phyloP scores from a whole-genome alignment of 495 filamentous ascomycete genomes.

The Podospora anserina region DNA sequence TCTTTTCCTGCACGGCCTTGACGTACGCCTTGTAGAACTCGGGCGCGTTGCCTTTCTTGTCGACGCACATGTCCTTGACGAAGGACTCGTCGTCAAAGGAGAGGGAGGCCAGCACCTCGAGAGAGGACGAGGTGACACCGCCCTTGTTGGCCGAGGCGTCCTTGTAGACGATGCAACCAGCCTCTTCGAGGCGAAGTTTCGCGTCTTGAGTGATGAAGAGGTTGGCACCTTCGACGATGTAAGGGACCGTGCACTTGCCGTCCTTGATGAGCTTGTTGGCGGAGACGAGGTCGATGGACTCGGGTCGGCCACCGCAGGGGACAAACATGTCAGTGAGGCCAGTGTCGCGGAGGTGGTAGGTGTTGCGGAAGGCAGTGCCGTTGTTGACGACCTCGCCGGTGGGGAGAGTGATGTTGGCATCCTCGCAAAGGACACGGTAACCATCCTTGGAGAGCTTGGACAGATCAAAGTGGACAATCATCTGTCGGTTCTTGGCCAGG shows the following conservation, averaged over 20 bases:
- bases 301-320: conserved; percentile 92
- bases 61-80: conserved; percentile 88
- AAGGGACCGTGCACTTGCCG: conserved; percentile 80
- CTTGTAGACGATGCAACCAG: conserved; percentile 92
- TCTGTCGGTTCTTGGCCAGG: conserved; percentile 79
- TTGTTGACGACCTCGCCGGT: conserved; percentile 83
- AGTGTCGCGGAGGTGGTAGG: conserved; percentile 80
- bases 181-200: conserved; percentile 89
- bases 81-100: conserved; percentile 90
- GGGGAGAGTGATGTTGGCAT: conserved; percentile 79
- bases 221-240: conserved; percentile 97
- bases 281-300: conserved; percentile 89
- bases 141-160: conserved; percentile 99
- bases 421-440: conserved; percentile 90
- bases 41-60: conserved; percentile 70
- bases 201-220: conserved; percentile 98
- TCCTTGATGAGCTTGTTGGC: conserved; percentile 81
- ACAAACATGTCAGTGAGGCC: conserved; percentile 85
- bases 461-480: conserved; percentile 85
- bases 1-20: conserved; percentile 81
- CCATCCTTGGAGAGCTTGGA: conserved; percentile 82
- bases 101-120: conserved; percentile 90
- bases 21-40: conserved; percentile 92
- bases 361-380: conserved; percentile 94
- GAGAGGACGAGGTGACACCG: conserved; percentile 95